phyloP scores from a whole-genome alignment of 805 yeast species.

The Metschnikowia anglica region DNA sequence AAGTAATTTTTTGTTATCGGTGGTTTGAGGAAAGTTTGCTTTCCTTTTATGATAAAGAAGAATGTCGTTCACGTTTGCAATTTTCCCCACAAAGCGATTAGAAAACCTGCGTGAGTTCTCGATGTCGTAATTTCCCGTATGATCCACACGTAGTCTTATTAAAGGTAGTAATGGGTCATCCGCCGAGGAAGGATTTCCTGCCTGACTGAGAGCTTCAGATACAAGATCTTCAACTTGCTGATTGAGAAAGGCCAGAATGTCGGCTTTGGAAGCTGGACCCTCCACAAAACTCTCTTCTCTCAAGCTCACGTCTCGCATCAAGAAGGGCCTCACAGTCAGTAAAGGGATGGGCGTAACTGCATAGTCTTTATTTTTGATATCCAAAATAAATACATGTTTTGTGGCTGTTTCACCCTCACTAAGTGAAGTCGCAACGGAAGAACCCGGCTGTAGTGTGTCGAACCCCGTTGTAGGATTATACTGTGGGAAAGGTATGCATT shows the following conservation, averaged over 20 bases:
- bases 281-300: constrained; percentile 55
- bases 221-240: constrained; percentile 69
- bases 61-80: constrained; percentile 89
- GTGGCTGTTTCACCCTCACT: constrained; percentile 78
- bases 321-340: constrained; percentile 78
- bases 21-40: constrained; percentile 15
- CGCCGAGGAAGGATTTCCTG: neutral
- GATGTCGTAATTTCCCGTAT: constrained; percentile 85
- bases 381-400: constrained; percentile 73
- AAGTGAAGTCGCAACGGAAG: constrained; percentile 88
- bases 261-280: constrained; percentile 56
- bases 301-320: constrained; percentile 64
- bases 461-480: constrained; percentile 62
- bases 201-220: constrained; percentile 41
- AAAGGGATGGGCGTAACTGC: constrained; percentile 60
- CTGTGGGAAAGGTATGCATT: constrained; percentile 72
- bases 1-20: constrained; percentile 7
- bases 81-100: constrained; percentile 82
- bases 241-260: constrained; percentile 59
- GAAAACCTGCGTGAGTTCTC: constrained; percentile 90
- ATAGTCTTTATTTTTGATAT: constrained; percentile 57
- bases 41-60: constrained; percentile 63
- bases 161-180: constrained; percentile 53
- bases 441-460: constrained; percentile 86
- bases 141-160: constrained; percentile 80